phyloP scores from a whole-genome alignment of 148 eudicot genomes.

The Suaeda aralocaspica region DNA sequence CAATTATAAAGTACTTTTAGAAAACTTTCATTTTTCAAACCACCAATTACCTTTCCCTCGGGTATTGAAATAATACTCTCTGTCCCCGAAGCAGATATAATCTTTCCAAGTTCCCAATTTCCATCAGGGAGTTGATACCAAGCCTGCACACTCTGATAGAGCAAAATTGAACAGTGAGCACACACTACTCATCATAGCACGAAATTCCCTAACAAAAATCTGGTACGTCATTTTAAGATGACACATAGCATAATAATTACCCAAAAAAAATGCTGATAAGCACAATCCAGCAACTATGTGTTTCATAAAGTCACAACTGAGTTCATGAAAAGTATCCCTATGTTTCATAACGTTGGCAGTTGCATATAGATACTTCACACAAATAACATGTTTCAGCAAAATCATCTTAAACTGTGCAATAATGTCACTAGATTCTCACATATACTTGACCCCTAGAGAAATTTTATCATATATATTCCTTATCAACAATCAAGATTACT shows the following conservation, averaged over 20 bases:
- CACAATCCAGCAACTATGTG: not conserved
- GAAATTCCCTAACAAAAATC: not conserved
- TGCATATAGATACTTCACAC: no score
- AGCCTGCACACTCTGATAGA: slow-evolving; percentile 70
- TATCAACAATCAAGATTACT: not conserved
- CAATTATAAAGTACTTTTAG: slow-evolving; percentile 10
- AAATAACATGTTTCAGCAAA: no score
- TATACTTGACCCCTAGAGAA: no score
- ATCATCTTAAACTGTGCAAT: no score
- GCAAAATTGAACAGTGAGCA: slow-evolving; percentile 24
- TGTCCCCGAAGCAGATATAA: slow-evolving; percentile 55
- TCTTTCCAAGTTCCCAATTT: slow-evolving; percentile 79
- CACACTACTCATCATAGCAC: not conserved
- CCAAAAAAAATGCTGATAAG: not conserved
- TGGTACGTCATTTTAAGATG: not conserved
- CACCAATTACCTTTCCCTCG: slow-evolving; percentile 69
- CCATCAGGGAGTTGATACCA: slow-evolving; percentile 91
- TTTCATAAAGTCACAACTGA: slow-evolving; percentile 4
- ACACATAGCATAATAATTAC: not conserved
- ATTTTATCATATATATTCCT: no score
- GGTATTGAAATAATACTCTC: slow-evolving; percentile 62
- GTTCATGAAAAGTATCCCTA: no score
- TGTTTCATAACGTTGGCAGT: no score
- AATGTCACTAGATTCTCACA: no score
- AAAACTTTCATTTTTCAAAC: not conserved